Evolutionary conservation across 1,139 yeast genomes (phyloP), one percentile per base, ranked within the genome.

Genomic region (Scheffersomyces titani): DNA sequence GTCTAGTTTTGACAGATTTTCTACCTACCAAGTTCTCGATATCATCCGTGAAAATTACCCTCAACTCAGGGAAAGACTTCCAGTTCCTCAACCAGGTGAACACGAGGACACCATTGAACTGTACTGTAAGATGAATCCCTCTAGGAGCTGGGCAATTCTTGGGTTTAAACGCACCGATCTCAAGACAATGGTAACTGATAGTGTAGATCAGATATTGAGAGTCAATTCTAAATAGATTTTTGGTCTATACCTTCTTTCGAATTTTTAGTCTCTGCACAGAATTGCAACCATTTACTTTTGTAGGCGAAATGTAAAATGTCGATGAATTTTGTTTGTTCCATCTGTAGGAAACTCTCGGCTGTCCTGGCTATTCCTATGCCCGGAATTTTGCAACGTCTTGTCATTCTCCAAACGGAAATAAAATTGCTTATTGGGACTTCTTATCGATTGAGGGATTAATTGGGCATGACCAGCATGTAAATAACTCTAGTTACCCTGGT

Each of bases 1-100:
- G 52, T 55, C 63, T 20, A 53, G 52, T 18, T 67, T 70, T 7
- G 80, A 75, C 1, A 63, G 67, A 50, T 80, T 70, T 64, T 45
- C 20, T 47, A 30, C 45, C 5, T 44, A 66, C 21, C 62, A 57
- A 4, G 19, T 58, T 30, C 21, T 55, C 18, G 58, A 60, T 47
- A 30, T 55, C 5, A 49, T 59, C 21, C 51, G 54, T 18, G 52
- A 58, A 50, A 21, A 52, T 13, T 51, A 19, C 40, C 40, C 49
- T 19, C 19, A 44, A 46, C 44, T 44, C 21, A 51, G 44, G 22
- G 45, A 40, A 36, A 20, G 22, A 18, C 49, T 46, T 19, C 49
- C 49, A 46, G 24, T 19, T 22, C 24, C 22, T 46, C 16, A 46
- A 13, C 16, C 49, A 19, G n/a, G 22, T 3, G 22, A 22, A 5